Evolutionary conservation across 2,329 filamentous ascomycete species (phyloP), one percentile per base, ranked within the genome.

Genomic region (Colletotrichum falcatum): DNA sequence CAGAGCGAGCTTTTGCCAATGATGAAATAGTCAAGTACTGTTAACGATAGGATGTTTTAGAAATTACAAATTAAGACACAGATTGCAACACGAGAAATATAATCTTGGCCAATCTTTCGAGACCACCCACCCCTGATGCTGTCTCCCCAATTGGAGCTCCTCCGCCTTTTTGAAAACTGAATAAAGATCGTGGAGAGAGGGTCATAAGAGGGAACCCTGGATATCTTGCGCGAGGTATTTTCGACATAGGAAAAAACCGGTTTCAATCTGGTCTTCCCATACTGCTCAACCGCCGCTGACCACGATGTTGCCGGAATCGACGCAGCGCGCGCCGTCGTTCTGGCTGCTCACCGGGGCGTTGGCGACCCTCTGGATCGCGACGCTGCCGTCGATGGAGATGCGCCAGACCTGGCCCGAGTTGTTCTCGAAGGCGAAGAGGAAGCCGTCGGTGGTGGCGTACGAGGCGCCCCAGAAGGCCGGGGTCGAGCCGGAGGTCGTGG

Each of bases 391-490:
- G 26, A 75, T 44, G 9, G 73, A 55, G 39, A 76, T 75, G 23
- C 65, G 61, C 73, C 73, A 76, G 56, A 75, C 73, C 63, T 75
- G 67, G 14, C 74, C 74, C 20, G 60, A 73, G 33, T 23, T 53
- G 65, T 75, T 75, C 71, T 75, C 74, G 18, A 65, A 62, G 20
- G 69, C 74, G 51, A 72, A 76, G 35, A 76, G 61, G 51, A 28
- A 67, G 1, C 73, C 73, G 28, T 72, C 64, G 5, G 42, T 65
- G 18, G 68, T 67, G 1, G 73, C 72, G 64, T 75, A 76, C 9
- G 70, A 69, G 20, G 74, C 74, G 5, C 72, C 73, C 59, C 55
- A 73, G 48, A 65, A 65, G 5, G 71, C 56, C 12, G 62, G 1
- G 42, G 42, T n/a, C 18, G 44, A 20, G 42, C 20, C 66, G 5